Base-by-base conservation (phyloP, 1,284 basidiomycete species). In the Chalciporus sp. region DNA sequence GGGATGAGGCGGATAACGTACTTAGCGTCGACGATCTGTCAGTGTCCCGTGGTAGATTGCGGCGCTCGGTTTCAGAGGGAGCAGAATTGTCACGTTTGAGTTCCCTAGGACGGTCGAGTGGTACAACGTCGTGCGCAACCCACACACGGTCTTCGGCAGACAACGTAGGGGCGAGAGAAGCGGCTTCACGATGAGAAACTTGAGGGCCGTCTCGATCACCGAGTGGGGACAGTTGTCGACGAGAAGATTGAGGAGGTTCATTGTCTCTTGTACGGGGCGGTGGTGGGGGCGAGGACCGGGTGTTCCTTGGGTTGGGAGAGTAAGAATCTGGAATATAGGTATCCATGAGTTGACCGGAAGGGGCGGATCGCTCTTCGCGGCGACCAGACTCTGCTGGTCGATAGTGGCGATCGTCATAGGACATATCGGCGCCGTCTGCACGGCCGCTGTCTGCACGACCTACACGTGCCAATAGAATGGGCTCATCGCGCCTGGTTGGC, bases 1-100 rank as follows among this genome's bases (percentile, higher is more conserved):
- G 75, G 74, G 67, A 82, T 73, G 80, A 85, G 79, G 83, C 76
- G 74, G 82, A 88, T 75, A 89, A 89, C 86, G 86, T 89, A 89
- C 86, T 88, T 73, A 77, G 72, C 78, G 83, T 71, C 73, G 82
- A 72, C 69, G 77, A 74, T 68, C 69, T 74, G 70, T 73, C 73
- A 58, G 71, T 67, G 66, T 72, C 74, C 60, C 69, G 70, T 58
- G 72, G 70, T 55, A 63, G 69, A 57, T 62, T 62, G 63, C 68
- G 71, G 58, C 64, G 62, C 48, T 77, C 72, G 44, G 59, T 70
- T 53, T 66, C 62, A 29, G 53, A 43, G 37, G 58, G 51, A 51
- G 57, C 49, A 47, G 50, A 50, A 4, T 66, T 60, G 42, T 72
- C 65, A 27, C 47, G 63, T 55, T 56, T 68, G 6, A 49, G 69